Evolutionary conservation across 345 rosid species (phyloP).

Genomic region (Alliaria petiolata): DNA sequence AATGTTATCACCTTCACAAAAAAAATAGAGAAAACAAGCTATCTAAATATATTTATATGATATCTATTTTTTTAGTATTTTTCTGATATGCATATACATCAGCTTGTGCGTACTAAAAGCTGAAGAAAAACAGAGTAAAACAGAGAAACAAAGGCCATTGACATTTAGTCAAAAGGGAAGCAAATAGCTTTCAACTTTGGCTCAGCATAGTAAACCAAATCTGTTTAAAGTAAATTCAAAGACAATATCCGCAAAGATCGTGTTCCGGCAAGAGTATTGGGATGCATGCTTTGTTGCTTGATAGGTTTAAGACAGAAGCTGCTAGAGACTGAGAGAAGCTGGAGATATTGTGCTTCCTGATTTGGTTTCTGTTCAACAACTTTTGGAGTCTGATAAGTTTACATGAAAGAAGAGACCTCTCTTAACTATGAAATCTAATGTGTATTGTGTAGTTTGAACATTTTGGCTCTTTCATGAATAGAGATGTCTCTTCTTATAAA

Average conservation of each 20-base stretch:
- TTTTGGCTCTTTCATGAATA: background rate
- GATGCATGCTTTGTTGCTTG: slow-evolving; percentile 98
- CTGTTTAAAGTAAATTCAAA: background rate
- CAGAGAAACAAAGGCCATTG: no score
- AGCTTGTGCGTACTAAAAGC: background rate
- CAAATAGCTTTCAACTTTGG: slow-evolving; percentile 8
- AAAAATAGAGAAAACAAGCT: no score
- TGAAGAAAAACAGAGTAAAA: background rate
- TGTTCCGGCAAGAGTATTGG: slow-evolving; percentile 68
- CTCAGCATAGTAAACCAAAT: background rate
- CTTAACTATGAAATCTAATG: background rate
- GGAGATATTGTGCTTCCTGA: slow-evolving; percentile 72
- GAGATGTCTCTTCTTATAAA: no score
- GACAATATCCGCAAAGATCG: slow-evolving; percentile 91
- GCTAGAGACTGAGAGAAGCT: slow-evolving; percentile 69
- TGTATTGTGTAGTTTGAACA: slow-evolving; percentile 15
- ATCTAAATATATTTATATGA: background rate
- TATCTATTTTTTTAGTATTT: no score
- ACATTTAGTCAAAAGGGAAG: no score
- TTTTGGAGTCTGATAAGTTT: slow-evolving; percentile 45
- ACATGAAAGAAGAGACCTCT: slow-evolving; percentile 21
- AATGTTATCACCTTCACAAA: no score
- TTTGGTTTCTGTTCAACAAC: slow-evolving; percentile 59
- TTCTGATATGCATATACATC: background rate
- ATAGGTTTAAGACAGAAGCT: slow-evolving; percentile 77